Evolutionary conservation across 306 rosid species (phyloP).

Genomic region (Biancaea sappan): DNA sequence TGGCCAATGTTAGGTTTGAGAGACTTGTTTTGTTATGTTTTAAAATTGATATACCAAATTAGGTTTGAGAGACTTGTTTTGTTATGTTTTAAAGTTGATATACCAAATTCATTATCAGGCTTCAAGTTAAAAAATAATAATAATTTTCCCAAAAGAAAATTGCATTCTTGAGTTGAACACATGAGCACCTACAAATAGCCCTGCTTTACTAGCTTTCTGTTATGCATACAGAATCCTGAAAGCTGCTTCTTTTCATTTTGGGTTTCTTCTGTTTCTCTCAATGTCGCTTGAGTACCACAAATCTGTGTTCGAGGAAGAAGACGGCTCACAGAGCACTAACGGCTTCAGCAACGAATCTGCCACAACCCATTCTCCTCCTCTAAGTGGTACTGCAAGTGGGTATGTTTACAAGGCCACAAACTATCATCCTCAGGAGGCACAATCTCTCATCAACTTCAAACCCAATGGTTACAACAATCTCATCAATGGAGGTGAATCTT

Average conservation of each 20-base stretch:
- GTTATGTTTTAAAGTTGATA: too few relatives aligned
- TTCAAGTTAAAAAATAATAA: too few relatives aligned
- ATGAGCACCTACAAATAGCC: conserved; percentile 53
- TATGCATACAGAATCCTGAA: conserved; percentile 11
- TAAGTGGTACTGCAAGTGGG: conserved; percentile 31
- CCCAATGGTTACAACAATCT: conserved; percentile 27
- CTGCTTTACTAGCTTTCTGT: conserved; percentile 23
- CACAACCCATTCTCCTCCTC: conserved; percentile 38
- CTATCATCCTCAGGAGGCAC: conserved; percentile 45
- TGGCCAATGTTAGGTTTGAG: too few relatives aligned
- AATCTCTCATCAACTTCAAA: conserved; percentile 69
- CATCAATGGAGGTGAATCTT: conserved; percentile 45
- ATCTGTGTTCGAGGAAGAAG: conserved; percentile 36
- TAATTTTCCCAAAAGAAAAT: not conserved
- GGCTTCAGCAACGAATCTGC: conserved; percentile 46
- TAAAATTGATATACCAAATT: too few relatives aligned
- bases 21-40: too few relatives aligned
- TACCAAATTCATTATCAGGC: too few relatives aligned
- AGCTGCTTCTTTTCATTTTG: not conserved
- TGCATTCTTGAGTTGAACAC: conserved; percentile 27
- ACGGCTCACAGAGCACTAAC: too few relatives aligned
- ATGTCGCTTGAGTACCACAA: conserved; percentile 57
- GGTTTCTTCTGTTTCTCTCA: conserved; percentile 7
- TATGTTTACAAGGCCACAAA: conserved; percentile 32
- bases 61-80: too few relatives aligned